Base-by-base conservation (phyloP, 371 early-diverging fungal species). In the Paraphysoderma sedebokerense region DNA sequence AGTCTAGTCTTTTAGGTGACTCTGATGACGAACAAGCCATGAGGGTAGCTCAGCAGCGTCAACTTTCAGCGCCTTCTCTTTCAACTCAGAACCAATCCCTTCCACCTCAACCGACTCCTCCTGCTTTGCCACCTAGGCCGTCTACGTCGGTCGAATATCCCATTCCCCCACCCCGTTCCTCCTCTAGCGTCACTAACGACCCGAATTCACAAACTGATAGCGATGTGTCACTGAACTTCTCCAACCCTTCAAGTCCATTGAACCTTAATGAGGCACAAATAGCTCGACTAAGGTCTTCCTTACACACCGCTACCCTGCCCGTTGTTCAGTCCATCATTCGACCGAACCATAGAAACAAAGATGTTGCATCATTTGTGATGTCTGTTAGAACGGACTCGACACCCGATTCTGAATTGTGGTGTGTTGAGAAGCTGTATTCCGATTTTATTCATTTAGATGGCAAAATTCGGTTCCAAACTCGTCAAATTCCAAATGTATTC, bases 391-490 rank as follows among this genome's bases (percentile, higher is more conserved):
- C 27, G 35, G 26, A 36, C 42, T 46, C 52, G 9, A 19, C 37
- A 20, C 36, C 48, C 36, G 9, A n/a, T 1, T 22, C 39, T 15
- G 75, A 85, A 46, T 54, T 81, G 34, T 87, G 89, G 88, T 68
- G 76, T 20, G 65, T 88, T 23, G 80, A 82, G 55, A 91, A 91
- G 59, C 63, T 68, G 28, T 85, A 86, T 53, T 62, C 74, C 5
- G 90, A 91, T 58, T 77, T 91, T 58, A 52, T 79, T 32, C 53
- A 61, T 19, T 59, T 91, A 24, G 85, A 89, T 56, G 53, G 62
- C 28, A 72, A 74, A 66, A 82, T 86, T 55, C 52, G 59, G 28
- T 44, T 36, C 17, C 24, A 55, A 76, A 76, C 55, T 81, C 12
- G 70, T 72, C 60, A 68, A 28, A 55, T 68, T 46, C 65, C 70